Evolutionary conservation across 169 alveolate species (phyloP).

Genomic region (Plasmodium coatneyi): DNA sequence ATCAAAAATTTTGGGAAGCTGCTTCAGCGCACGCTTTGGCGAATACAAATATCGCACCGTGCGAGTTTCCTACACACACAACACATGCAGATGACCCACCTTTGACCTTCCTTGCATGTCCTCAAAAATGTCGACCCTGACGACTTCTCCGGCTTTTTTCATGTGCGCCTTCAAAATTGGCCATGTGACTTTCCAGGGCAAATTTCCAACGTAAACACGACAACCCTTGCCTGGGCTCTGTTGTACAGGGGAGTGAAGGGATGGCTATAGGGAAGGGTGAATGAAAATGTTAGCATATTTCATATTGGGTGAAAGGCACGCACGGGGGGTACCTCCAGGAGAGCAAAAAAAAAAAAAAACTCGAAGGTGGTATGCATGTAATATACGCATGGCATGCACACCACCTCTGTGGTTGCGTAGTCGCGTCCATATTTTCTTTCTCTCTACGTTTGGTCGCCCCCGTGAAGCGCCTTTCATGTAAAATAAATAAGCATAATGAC

Average conservation of each 20-base stretch:
- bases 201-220: conserved; percentile 92
- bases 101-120: conserved; percentile 91
- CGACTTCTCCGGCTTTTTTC: conserved; percentile 92
- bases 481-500: neutral
- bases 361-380: neutral
- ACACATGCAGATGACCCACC: conserved; percentile 61
- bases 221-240: conserved; percentile 83
- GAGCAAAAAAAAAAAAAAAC: neutral
- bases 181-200: conserved; percentile 93
- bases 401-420: neutral
- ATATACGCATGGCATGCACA: neutral
- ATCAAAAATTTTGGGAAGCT: neutral
- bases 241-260: neutral
- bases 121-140: conserved; percentile 92
- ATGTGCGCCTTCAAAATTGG: conserved; percentile 92
- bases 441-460: neutral
- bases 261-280: neutral
- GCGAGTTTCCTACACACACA: neutral
- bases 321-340: neutral
- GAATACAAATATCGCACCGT: neutral
- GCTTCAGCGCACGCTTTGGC: neutral
- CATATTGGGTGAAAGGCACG: neutral
- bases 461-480: neutral
- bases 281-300: neutral
- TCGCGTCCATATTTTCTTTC: neutral